Percentiles rank a stretch among this genome's conserved stretches.
phyloP scores from a whole-genome alignment of 345 rosid genomes.

The Jatropha curcas region DNA sequence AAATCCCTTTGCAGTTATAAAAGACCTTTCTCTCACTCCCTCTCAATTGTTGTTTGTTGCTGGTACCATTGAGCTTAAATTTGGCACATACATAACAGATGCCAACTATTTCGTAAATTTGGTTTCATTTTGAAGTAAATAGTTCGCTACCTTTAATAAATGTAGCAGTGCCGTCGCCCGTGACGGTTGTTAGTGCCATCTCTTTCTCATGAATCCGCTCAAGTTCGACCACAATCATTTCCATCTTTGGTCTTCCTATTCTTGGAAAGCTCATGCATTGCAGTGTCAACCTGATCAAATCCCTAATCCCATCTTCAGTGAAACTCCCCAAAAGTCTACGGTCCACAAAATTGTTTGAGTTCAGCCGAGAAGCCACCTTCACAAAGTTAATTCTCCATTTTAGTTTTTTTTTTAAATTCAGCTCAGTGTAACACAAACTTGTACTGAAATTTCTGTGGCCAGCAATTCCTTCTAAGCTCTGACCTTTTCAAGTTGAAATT shows the following conservation, averaged over 20 bases:
- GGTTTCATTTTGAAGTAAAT: conserved; percentile 33
- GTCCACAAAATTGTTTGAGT: conserved; percentile 52
- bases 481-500: background rate
- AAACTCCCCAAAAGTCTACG: conserved; percentile 47
- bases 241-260: conserved; percentile 46
- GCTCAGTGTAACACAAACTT: background rate
- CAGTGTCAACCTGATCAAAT: conserved; percentile 43
- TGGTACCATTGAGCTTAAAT: conserved; percentile 16
- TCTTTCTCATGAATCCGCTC: conserved; percentile 53
- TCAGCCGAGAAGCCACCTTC: conserved; percentile 45
- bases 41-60: conserved; percentile 1
- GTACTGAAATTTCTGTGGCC: background rate
- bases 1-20: conserved; percentile 14
- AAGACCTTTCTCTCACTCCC: background rate
- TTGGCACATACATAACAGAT: conserved; percentile 1
- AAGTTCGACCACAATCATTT: conserved; percentile 45
- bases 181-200: conserved; percentile 50
- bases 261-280: conserved; percentile 49
- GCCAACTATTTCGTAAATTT: background rate
- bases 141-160: conserved; percentile 66
- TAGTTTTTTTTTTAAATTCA: background rate
- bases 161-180: conserved; percentile 55
- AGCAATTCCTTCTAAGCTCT: background rate
- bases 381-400: conserved; percentile 10
- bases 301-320: conserved; percentile 48